Evolutionary conservation across 73 alveolate genomes (phyloP).

Genomic region (Effrenium voratum): DNA sequence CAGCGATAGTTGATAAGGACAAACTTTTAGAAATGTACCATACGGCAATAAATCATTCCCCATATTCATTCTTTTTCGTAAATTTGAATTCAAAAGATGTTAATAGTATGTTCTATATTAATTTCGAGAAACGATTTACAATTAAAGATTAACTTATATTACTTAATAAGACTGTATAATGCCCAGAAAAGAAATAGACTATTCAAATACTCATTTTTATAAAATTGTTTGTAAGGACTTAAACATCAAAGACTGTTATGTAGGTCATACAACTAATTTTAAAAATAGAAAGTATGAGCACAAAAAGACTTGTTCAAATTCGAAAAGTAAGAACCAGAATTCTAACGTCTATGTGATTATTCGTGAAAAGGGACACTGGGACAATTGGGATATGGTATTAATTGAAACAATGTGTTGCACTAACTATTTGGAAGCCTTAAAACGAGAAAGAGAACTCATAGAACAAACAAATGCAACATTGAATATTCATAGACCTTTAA

Average conservation of each 20-base stretch:
- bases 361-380: neutral
- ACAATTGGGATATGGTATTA: neutral
- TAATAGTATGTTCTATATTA: too few relatives aligned
- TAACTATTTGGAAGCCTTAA: neutral
- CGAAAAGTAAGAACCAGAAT: too few relatives aligned
- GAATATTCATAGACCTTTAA: neutral
- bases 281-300: neutral
- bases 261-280: neutral
- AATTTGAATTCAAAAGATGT: too few relatives aligned
- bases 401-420: neutral
- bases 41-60: too few relatives aligned
- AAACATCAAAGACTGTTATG: too few relatives aligned
- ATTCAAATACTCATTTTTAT: too few relatives aligned
- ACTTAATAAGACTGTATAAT: neutral
- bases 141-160: too few relatives aligned
- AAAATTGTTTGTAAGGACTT: constrained; percentile 4
- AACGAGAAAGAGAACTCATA: neutral
- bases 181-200: neutral
- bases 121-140: too few relatives aligned
- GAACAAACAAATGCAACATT: neutral
- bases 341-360: too few relatives aligned
- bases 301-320: neutral
- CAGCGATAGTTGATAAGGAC: too few relatives aligned
- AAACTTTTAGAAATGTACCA: too few relatives aligned
- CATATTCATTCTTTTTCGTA: too few relatives aligned